Conservation (phyloP, 257 asterid species). For the Ajuga chamaepitys region DNA sequence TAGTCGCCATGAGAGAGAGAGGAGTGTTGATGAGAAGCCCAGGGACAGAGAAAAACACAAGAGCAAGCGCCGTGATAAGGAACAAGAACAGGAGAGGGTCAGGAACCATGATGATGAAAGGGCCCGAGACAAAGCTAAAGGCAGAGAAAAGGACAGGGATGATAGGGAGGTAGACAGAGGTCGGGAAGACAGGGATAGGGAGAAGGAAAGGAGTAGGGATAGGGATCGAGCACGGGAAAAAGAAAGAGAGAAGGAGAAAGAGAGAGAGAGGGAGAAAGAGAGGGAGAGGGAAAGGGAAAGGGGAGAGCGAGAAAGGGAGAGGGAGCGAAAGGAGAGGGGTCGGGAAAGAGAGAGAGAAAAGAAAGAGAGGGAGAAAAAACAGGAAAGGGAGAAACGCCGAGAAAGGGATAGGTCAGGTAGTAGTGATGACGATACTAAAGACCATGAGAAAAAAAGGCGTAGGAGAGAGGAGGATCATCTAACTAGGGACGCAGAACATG, state of each 20-base stretch:
- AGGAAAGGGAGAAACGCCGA: slow-evolving; percentile 42
- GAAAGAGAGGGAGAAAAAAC: slow-evolving; percentile 34
- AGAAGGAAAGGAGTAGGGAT: slow-evolving; percentile 15
- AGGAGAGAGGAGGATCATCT: slow-evolving; percentile 54
- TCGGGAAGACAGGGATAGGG: slow-evolving; percentile 21
- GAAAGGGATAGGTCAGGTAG: slow-evolving; percentile 35
- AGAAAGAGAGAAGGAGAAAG: slow-evolving; percentile 24
- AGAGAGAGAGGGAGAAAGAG: slow-evolving; percentile 7
- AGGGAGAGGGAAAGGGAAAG: slow-evolving; percentile 7
- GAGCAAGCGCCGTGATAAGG: slow-evolving; percentile 47
- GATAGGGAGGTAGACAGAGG: slow-evolving; percentile 21
- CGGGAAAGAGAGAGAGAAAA: slow-evolving; percentile 37
- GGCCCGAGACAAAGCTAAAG: slow-evolving; percentile 22
- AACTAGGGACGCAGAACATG: slow-evolving; percentile 37
- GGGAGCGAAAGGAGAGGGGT: slow-evolving; percentile 24
- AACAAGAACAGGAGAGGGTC: slow-evolving; percentile 22
- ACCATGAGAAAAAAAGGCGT: slow-evolving; percentile 58
- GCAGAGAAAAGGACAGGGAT: slow-evolving; percentile 31
- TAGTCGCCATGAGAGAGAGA: slow-evolving; percentile 33
- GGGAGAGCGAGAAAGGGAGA: slow-evolving; percentile 23
- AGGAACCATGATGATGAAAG: slow-evolving; percentile 30
- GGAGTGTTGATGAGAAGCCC: slow-evolving; percentile 31
- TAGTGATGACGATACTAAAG: slow-evolving; percentile 54
- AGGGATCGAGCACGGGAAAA: slow-evolving; percentile 19
- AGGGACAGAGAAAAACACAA: slow-evolving; percentile 40